Evolutionary conservation across 768 basidiomycete genomes (phyloP).

Genomic region (Leccinum arenicola): DNA sequence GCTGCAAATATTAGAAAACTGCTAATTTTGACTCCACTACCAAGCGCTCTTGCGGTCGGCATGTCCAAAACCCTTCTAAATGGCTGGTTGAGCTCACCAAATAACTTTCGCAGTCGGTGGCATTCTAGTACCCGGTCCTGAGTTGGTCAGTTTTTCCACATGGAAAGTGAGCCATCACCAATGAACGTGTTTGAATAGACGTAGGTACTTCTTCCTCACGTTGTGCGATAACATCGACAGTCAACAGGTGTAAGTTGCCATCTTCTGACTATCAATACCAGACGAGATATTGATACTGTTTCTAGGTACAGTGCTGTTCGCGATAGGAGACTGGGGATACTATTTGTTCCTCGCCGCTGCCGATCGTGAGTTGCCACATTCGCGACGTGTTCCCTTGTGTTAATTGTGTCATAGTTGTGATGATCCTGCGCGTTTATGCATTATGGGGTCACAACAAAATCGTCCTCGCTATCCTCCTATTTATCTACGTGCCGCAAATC

Average conservation of each 20-base stretch:
- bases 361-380: not conserved
- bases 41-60: not conserved
- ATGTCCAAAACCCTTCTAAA: not conserved
- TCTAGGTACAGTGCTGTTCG: not conserved
- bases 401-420: not conserved
- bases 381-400: not conserved
- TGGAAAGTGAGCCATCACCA: no score
- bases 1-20: not conserved
- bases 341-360: not conserved
- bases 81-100: not conserved
- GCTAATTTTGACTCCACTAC: not conserved
- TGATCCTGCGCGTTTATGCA: not conserved
- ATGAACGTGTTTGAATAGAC: not conserved
- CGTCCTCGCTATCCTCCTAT: not conserved
- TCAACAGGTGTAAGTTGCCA: not conserved
- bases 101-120: not conserved
- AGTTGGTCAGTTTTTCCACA: not conserved
- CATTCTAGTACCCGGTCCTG: not conserved
- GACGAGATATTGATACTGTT: not conserved
- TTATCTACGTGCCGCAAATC: not conserved
- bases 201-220: not conserved
- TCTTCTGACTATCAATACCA: not conserved
- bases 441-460: not conserved
- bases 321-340: not conserved
- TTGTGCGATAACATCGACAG: not conserved